Base-by-base conservation (phyloP, 805 yeast species). In the Candida takata region DNA sequence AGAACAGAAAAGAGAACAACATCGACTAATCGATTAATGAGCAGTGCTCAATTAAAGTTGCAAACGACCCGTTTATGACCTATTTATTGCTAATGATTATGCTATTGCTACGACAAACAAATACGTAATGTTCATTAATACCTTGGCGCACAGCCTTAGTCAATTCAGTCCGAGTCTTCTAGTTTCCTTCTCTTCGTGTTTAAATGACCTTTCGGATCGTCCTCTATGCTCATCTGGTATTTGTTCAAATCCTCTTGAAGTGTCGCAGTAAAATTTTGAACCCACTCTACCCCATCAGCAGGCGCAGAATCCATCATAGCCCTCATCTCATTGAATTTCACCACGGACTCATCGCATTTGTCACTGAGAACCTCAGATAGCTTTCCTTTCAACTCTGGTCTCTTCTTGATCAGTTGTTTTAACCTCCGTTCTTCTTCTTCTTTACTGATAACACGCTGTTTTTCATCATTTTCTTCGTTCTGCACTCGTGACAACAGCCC, bases 271-370 rank as follows among this genome's bases (percentile, higher is more conserved):
- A 31, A 13, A 6, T 23, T 31, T 24, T 16, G 27, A 8, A 31
- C 15, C 34, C 34, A 31, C n/a, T 23, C 28, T 9, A 24, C 15
- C 8, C 20, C 15, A 12, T 31, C 34, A 4, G 14, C 8, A 6
- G 34, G 34, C 5, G 34, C 20, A 16, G 11, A 17, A 14, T 15
- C 28, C 34, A 31, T 15, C 28, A 31, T 7, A 6, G 27, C 24
- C 28, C 28, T 23, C 11, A 15, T 25, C 21, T 31, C 28, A 11
- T 13, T 31, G n/a, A 25, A 9, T 8, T 16, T 17, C 14, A 19
- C 29, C 20, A 17, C 28, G 8, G 34, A 24, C 11, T 24, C 34
- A 18, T 24, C 25, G n/a, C 15, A 23, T 7, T 10, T 20, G 12
- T 17, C 23, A 8, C 17, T 31, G 4, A 24, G 16, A 21, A 21